Percentiles rank a stretch among this genome's conserved stretches.
Conservation (phyloP, 768 basidiomycete species). For the Leccinum obscurum region DNA sequence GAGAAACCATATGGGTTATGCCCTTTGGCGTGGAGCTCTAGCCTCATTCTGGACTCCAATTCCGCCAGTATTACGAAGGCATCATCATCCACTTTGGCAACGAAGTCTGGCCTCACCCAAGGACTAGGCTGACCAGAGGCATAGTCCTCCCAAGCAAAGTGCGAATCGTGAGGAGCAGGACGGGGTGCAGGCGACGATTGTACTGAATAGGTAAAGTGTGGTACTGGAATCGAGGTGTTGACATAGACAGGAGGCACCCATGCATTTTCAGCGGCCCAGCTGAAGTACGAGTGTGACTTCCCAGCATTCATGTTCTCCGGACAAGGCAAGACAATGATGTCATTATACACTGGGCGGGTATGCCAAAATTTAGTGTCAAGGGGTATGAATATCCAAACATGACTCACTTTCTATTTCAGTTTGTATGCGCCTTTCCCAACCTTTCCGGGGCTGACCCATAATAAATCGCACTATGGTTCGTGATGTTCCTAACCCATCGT, state of each 20-base stretch:
- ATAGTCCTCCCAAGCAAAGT: slow-evolving; percentile 52
- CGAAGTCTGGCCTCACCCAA: slow-evolving; percentile 89
- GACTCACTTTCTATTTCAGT: slow-evolving; percentile 89
- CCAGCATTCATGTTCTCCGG: slow-evolving; percentile 96
- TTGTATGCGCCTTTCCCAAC: slow-evolving; percentile 76
- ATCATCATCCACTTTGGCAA: slow-evolving; percentile 95
- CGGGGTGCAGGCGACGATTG: slow-evolving; percentile 53
- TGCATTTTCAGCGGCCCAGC: slow-evolving; percentile 88
- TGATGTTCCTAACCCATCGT: slow-evolving; percentile 72
- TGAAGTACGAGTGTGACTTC: slow-evolving; percentile 89
- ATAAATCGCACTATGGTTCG: slow-evolving; percentile 88
- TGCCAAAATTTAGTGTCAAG: slow-evolving; percentile 8
- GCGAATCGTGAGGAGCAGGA: slow-evolving; percentile 74
- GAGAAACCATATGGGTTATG: slow-evolving; percentile 26
- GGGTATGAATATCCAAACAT: neutral
- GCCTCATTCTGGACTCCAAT: slow-evolving; percentile 83
- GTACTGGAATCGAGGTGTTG: slow-evolving; percentile 42
- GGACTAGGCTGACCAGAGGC: slow-evolving; percentile 43
- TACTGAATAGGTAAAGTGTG: slow-evolving; percentile 66
- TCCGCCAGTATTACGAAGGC: slow-evolving; percentile 94
- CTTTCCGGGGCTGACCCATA: slow-evolving; percentile 77
- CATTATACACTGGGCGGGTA: slow-evolving; percentile 67
- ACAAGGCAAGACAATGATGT: slow-evolving; percentile 81
- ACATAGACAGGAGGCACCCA: slow-evolving; percentile 83
- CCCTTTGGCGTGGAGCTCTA: slow-evolving; percentile 60